Evolutionary conservation across 1,284 basidiomycete genomes (phyloP).

Genomic region (Paramarasmius palmivorus): DNA sequence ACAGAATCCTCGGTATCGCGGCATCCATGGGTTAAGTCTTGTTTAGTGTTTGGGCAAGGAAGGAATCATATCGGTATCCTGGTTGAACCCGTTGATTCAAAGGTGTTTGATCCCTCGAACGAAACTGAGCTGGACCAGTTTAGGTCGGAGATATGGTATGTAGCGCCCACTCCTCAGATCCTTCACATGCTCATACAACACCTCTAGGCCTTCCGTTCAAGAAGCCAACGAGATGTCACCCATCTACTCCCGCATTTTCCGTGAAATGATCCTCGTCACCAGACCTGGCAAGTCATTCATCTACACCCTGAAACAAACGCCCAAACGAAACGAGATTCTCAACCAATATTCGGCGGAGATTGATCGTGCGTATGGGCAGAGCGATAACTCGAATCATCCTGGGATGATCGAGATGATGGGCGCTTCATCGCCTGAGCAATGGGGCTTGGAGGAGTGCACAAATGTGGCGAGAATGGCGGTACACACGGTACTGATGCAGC

Average conservation of each 20-base stretch:
- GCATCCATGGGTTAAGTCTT: constrained; percentile 9
- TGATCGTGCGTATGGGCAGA: constrained; percentile 20
- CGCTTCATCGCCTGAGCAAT: neutral
- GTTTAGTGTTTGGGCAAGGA: constrained; percentile 14
- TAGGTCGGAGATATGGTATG: constrained; percentile 13
- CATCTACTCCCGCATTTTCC: constrained; percentile 32
- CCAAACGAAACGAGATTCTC: constrained; percentile 27
- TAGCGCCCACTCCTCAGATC: neutral
- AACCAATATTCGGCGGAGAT: constrained; percentile 27
- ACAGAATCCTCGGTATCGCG: constrained; percentile 4
- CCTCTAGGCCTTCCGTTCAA: constrained; percentile 24
- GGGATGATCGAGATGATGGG: neutral
- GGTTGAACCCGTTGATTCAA: constrained; percentile 4
- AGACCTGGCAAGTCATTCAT: constrained; percentile 25
- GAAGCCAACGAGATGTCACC: constrained; percentile 33
- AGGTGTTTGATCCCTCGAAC: constrained; percentile 8
- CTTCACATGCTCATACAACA: neutral
- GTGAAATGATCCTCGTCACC: constrained; percentile 30
- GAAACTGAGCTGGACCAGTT: constrained; percentile 3
- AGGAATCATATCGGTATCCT: constrained; percentile 12
- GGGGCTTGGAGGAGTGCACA: constrained; percentile 3
- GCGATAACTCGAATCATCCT: neutral
- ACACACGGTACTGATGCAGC: constrained; percentile 2
- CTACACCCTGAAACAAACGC: constrained; percentile 27
- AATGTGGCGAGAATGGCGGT: constrained; percentile 5